A percentile compares a stretch with the other conserved stretches of the same genome.
phyloP scores from a whole-genome alignment of 345 rosid species.

The Lumnitzera racemosa region DNA sequence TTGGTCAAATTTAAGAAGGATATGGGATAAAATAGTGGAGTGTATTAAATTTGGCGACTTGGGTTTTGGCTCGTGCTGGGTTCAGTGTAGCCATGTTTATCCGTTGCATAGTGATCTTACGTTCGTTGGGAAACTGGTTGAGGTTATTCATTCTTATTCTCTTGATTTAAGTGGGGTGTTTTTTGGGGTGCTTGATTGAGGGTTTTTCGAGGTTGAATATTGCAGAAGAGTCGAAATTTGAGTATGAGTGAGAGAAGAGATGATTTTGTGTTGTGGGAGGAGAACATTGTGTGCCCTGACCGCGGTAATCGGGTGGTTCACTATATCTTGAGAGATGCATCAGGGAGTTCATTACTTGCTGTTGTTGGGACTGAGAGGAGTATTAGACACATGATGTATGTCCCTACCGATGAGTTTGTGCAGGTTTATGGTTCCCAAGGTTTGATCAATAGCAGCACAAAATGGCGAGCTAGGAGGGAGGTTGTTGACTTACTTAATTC shows the following conservation, averaged over 20 bases:
- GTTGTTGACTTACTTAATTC: slow-evolving; percentile 43
- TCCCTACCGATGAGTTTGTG: slow-evolving; percentile 23
- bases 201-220: slow-evolving; percentile 3
- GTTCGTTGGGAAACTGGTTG: too few species aligned
- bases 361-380: slow-evolving; percentile 46
- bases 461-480: slow-evolving; percentile 50
- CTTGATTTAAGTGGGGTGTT: too few species aligned
- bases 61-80: neutral
- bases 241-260: slow-evolving; percentile 19
- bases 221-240: slow-evolving; percentile 2
- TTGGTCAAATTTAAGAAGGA: neutral
- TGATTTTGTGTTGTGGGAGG: slow-evolving; percentile 42
- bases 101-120: too few species aligned
- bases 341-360: slow-evolving; percentile 29
- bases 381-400: slow-evolving; percentile 48
- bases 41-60: neutral
- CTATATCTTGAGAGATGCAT: slow-evolving; percentile 29
- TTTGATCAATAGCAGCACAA: slow-evolving; percentile 12
- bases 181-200: slow-evolving; percentile 10
- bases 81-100: neutral
- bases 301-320: slow-evolving; percentile 41
- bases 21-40: too few species aligned
- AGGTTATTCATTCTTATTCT: too few species aligned
- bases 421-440: slow-evolving; percentile 17
- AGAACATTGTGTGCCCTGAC: slow-evolving; percentile 30